A percentile compares a stretch with the other conserved stretches of the same genome.
phyloP scores from a whole-genome alignment of 2,329 filamentous ascomycete genomes.

The Geosmithia putterillii region DNA sequence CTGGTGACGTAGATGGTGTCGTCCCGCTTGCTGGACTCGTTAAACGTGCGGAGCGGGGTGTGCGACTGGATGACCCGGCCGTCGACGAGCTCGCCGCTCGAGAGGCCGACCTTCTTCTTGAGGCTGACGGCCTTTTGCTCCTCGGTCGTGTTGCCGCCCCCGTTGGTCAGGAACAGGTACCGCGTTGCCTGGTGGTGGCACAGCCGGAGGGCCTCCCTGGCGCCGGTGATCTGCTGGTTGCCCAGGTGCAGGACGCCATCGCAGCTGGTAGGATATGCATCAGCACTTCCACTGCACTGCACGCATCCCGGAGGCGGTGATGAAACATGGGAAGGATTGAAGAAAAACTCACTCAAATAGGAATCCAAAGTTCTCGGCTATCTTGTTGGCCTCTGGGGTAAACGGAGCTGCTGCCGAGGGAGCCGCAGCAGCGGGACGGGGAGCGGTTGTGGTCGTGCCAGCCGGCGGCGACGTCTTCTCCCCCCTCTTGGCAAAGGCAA shows the following conservation, averaged over 20 bases:
- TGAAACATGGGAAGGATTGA: neutral
- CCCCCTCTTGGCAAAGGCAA: neutral
- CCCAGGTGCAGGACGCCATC: conserved; percentile 91
- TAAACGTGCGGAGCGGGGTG: conserved; percentile 64
- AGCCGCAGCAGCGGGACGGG: neutral
- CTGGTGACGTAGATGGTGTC: conserved; percentile 62
- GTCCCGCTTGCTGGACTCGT: conserved; percentile 19
- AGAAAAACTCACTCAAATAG: conserved; percentile 1
- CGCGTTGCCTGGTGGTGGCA: conserved; percentile 68
- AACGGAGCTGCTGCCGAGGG: neutral
- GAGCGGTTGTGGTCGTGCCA: neutral
- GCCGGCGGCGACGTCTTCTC: neutral
- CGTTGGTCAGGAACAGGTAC: conserved; percentile 93
- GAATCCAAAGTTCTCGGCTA: neutral
- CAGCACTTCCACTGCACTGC: neutral
- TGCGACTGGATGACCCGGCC: conserved; percentile 60
- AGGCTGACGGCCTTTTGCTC: conserved; percentile 20
- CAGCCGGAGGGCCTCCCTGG: conserved; percentile 58
- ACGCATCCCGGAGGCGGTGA: neutral
- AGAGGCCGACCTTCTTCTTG: conserved; percentile 16
- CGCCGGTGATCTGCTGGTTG: conserved; percentile 65
- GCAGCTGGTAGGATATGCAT: conserved; percentile 35
- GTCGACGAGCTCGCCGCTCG: conserved; percentile 18
- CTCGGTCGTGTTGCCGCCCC: conserved; percentile 71
- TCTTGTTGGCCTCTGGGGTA: conserved; percentile 5